Evolutionary conservation across 768 basidiomycete species (phyloP), one percentile per base, ranked within the genome.

Genomic region (Russula abietina): DNA sequence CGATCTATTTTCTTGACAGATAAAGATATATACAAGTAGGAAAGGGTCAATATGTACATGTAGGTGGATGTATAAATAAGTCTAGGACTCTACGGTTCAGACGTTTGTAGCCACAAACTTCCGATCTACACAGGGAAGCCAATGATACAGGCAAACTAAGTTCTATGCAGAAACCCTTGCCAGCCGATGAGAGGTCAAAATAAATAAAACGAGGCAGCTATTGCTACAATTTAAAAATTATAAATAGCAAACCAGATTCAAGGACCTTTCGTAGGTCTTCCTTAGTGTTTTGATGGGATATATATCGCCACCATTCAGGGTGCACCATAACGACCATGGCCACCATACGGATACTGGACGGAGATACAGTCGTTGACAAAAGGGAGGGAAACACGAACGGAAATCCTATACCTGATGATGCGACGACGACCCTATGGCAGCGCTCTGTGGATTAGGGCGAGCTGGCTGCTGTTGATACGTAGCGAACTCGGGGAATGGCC

Each of bases 341-440:
- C 45, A 43, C 62, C 46, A 11, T 63, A 65, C 50, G 56, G 36
- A 26, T 64, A 64, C 57, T 64, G n/a, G n/a, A 51, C 8, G 43
- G 43, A 22, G 43, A 55, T 43, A 46, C 51, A 46, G 19, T 14
- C 17, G 28, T 39, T 57, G 38, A 45, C 30, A 33, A 39, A 39
- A 36, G 1, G 24, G 26, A 32, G 36, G 8, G 24, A 43, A 26
- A 50, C 17, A 41, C 33, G 46, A 54, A 24, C 19, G 49, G 36
- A 49, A 28, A 30, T 14, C 22, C n/a, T 19, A 33, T 56, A 65
- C 59, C 66, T 67, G 66, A 12, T 59, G 61, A 30, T 59, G 57
- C 24, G 68, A 86, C 77, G 53, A 82, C 82, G 61, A 79, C 77
- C 41, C 80, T 80, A 55, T 73, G 72, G 50, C 80, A 73, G 49